Evolutionary conservation across 352 stramenopile genomes (phyloP).

Genomic region (Phytopythium helicoides): DNA sequence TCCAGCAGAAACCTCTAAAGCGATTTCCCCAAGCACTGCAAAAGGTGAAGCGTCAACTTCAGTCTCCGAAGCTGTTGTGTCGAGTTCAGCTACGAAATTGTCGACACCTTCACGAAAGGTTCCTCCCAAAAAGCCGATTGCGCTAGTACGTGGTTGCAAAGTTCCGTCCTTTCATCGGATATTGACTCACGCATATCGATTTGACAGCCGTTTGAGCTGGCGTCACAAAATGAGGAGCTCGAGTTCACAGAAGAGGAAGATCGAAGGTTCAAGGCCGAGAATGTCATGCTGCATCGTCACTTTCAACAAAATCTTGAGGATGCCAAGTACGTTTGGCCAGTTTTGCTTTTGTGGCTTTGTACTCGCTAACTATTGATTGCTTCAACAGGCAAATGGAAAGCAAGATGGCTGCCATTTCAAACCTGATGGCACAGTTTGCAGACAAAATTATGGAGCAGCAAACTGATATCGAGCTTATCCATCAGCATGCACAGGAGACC

Average conservation of each 20-base stretch:
- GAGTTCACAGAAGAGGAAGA: conserved; percentile 69
- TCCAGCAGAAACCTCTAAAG: no score
- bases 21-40: no score
- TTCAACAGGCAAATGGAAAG: conserved; percentile 70
- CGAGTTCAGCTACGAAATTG: no score
- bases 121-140: background rate
- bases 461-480: conserved; percentile 74
- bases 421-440: conserved; percentile 81
- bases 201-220: conserved; percentile 19
- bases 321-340: conserved; percentile 50
- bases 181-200: background rate
- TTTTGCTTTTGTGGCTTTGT: background rate
- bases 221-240: conserved; percentile 45
- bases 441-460: conserved; percentile 87
- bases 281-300: conserved; percentile 74
- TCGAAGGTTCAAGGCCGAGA: conserved; percentile 61
- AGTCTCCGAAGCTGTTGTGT: no score
- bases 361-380: background rate
- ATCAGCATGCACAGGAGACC: conserved; percentile 64
- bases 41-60: no score
- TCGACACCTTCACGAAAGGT: no score
- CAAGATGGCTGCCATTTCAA: conserved; percentile 85
- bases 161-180: no score
- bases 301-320: conserved; percentile 87
- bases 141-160: no score